A percentile compares a stretch with the other conserved stretches of the same genome.
These are phyloP conservation scores for Arabidopsis lyrata DNA, from an alignment of 441 rosid genomes.

Conservation along the genomic window DNA sequence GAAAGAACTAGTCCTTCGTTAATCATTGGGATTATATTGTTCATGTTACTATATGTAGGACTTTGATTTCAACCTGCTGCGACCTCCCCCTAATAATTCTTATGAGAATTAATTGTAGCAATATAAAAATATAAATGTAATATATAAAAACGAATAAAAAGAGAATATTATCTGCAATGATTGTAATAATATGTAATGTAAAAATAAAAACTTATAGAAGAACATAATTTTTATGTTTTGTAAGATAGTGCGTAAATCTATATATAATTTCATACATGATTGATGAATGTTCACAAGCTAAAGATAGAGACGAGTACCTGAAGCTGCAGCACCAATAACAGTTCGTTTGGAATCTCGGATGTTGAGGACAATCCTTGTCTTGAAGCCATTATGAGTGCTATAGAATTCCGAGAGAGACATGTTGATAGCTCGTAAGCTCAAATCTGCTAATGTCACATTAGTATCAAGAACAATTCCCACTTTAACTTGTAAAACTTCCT, in stretches of 20 bases:
- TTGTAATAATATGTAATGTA: not conserved
- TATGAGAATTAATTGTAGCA: too few species aligned
- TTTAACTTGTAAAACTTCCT: constrained; percentile 49
- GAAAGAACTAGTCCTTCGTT: too few species aligned
- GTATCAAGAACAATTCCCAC: constrained; percentile 63
- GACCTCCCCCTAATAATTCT: too few species aligned
- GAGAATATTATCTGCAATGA: not conserved
- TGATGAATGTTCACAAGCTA: too few species aligned
- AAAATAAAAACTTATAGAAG: not conserved
- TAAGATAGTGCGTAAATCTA: too few species aligned
- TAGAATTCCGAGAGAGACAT: constrained; percentile 70
- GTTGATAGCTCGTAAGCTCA: constrained; percentile 57
- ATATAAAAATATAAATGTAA: too few species aligned
- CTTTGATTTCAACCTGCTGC: too few species aligned
- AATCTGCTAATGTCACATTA: constrained; percentile 39
- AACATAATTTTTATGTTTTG: not conserved
- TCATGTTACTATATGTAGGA: too few species aligned
- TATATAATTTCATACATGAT: too few species aligned
- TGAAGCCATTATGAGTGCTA: constrained; percentile 40
- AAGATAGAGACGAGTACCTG: constrained; percentile 42
- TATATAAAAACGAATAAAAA: not conserved
- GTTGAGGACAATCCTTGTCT: constrained; percentile 52
- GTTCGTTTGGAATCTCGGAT: constrained; percentile 51
- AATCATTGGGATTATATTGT: too few species aligned
- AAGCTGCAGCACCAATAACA: constrained; percentile 66